phyloP scores from a whole-genome alignment of 1,139 yeast genomes.

The Williopsis jadinii region DNA sequence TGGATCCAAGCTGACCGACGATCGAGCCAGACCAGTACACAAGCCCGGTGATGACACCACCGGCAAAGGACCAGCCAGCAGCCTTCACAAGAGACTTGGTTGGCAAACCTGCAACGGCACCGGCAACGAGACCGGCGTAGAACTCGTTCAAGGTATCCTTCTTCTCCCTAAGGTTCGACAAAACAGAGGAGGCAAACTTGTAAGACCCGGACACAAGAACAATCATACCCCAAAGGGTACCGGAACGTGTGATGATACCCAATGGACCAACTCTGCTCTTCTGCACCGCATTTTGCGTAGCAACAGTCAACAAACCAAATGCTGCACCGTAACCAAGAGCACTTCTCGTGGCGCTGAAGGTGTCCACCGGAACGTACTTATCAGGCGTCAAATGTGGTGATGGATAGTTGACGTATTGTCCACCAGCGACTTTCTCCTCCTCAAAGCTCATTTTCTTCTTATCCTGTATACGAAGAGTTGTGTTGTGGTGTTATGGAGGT shows the following conservation, averaged over 20 bases:
- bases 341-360: conserved; percentile 34
- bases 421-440: too few species aligned
- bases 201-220: conserved; percentile 30
- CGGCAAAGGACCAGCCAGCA: conserved; percentile 35
- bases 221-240: conserved; percentile 17
- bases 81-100: conserved; percentile 36
- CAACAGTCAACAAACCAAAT: conserved; percentile 33
- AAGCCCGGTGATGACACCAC: conserved; percentile 31
- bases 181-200: conserved; percentile 30
- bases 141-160: conserved; percentile 41
- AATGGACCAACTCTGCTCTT: conserved; percentile 18
- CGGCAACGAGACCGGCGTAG: conserved; percentile 44
- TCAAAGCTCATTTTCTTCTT: too few species aligned
- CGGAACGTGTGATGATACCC: conserved; percentile 24
- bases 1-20: conserved; percentile 25
- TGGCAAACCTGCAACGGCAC: conserved; percentile 34
- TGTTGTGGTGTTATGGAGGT: too few species aligned
- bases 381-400: conserved; percentile 8
- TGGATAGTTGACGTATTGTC: conserved; percentile 10
- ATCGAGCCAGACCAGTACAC: conserved; percentile 41
- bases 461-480: too few species aligned
- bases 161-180: conserved; percentile 36
- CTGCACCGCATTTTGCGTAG: conserved; percentile 30
- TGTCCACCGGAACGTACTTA: conserved; percentile 35
- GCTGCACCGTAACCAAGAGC: conserved; percentile 33